phyloP scores from a whole-genome alignment of 345 rosid genomes.

The Sisymbrium altissimum region DNA sequence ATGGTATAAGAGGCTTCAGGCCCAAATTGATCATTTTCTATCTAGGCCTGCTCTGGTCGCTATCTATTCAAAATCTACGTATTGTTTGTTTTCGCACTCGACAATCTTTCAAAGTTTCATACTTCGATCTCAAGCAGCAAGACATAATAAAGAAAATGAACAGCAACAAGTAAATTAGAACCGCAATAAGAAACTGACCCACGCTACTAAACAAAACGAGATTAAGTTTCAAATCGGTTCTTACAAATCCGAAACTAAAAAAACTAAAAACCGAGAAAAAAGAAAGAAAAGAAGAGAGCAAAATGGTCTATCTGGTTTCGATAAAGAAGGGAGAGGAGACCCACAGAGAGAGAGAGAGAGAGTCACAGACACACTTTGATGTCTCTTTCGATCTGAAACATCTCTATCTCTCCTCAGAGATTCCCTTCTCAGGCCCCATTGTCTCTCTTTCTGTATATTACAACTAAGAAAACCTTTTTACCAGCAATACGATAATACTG shows the following conservation, averaged over 20 bases:
- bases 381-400: conserved; percentile 32
- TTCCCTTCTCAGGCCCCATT: conserved; percentile 33
- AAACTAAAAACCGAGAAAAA: background rate
- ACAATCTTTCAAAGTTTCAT: no score
- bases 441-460: conserved; percentile 32
- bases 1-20: background rate
- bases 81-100: background rate
- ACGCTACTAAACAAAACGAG: background rate
- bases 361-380: conserved; percentile 22
- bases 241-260: background rate
- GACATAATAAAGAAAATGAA: no score
- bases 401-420: conserved; percentile 33
- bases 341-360: conserved; percentile 9
- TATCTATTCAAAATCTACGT: background rate
- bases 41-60: no score
- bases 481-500: background rate
- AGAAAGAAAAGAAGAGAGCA: background rate
- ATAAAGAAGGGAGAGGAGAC: conserved; percentile 24
- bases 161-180: no score
- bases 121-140: no score
- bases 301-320: background rate
- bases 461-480: background rate
- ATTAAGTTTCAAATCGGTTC: background rate
- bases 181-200: background rate
- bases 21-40: background rate